These are phyloP conservation scores for Striga hermonthica DNA, from an alignment of 305 asterid species.

Conservation along the genomic window DNA sequence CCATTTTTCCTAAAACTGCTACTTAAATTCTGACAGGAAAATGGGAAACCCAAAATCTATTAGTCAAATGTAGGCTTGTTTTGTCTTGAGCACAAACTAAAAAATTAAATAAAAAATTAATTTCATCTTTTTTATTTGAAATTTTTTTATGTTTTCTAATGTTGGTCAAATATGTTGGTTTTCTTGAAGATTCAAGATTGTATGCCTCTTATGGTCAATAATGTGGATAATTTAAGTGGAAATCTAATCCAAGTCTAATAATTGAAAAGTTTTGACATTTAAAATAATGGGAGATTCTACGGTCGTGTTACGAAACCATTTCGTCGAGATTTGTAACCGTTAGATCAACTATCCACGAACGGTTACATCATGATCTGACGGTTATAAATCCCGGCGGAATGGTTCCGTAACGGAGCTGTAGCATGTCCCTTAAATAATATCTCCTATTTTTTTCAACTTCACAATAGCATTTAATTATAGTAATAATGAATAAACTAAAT, in stretches of 20 bases:
- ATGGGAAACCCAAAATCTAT: constrained; percentile 21
- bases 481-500: no score
- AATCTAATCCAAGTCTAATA: constrained; percentile 36
- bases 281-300: no score
- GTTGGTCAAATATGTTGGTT: constrained; percentile 20
- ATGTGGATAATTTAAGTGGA: constrained; percentile 30
- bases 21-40: constrained; percentile 26
- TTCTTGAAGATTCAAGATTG: constrained; percentile 23
- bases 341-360: no score
- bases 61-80: constrained; percentile 27
- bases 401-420: no score
- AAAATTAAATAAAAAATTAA: no score
- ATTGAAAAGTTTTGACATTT: constrained; percentile 34
- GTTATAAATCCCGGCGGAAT: no score
- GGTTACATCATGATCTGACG: no score
- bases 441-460: no score
- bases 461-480: no score
- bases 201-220: constrained; percentile 34
- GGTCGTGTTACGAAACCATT: no score
- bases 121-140: constrained; percentile 28
- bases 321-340: no score
- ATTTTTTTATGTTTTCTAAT: constrained; percentile 22
- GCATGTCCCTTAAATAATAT: no score
- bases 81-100: constrained; percentile 12
- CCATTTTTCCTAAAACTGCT: constrained; percentile 29